These are phyloP conservation scores for Pichia pseudocactophila DNA, from an alignment of 805 yeast genomes.

Conservation along the genomic window DNA sequence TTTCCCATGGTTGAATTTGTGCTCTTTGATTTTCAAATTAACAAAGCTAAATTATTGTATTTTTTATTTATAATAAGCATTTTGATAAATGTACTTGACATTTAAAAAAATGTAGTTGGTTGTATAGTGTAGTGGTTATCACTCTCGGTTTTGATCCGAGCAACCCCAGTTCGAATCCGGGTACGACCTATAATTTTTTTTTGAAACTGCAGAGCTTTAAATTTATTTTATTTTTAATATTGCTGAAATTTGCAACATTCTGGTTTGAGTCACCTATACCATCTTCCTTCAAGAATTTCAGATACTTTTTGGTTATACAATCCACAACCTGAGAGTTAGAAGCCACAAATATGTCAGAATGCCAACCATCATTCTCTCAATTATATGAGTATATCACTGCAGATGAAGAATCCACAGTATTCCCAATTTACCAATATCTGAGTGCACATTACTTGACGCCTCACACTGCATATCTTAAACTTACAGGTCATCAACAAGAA, in stretches of 20 bases:
- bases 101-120: conserved; percentile 15
- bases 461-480: conserved; percentile 79
- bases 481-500: conserved; percentile 51
- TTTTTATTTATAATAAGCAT: too few relatives aligned
- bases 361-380: conserved; percentile 44
- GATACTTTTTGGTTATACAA: too few relatives aligned
- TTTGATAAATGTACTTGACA: too few relatives aligned
- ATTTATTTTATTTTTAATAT: too few relatives aligned
- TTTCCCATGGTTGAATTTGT: too few relatives aligned
- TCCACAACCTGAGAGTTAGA: too few relatives aligned
- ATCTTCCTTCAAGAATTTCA: too few relatives aligned
- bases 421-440: conserved; percentile 71
- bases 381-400: conserved; percentile 32
- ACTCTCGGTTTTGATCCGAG: conserved; percentile 74
- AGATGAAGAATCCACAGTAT: conserved; percentile 46
- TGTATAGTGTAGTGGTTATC: conserved; percentile 74
- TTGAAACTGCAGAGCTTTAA: too few relatives aligned
- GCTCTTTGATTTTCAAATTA: too few relatives aligned
- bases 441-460: conserved; percentile 78
- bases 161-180: conserved; percentile 85
- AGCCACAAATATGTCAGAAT: conserved; percentile 4
- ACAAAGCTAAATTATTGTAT: too few relatives aligned
- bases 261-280: too few relatives aligned
- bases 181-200: conserved; percentile 44
- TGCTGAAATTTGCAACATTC: too few relatives aligned